Percentiles rank a stretch among this genome's conserved stretches.
phyloP scores from a whole-genome alignment of 148 eudicot species.

The Agrostemma githago region DNA sequence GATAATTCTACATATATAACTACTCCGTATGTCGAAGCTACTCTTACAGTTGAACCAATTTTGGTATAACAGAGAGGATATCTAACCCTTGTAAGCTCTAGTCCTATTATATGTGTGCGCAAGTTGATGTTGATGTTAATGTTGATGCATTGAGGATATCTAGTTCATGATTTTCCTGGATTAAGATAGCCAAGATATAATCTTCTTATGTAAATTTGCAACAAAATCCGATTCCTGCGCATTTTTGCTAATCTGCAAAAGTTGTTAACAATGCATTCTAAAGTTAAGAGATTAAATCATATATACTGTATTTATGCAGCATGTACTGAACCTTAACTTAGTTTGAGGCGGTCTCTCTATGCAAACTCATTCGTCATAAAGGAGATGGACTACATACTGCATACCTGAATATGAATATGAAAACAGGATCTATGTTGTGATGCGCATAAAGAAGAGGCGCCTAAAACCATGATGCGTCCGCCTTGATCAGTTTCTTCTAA shows the following conservation, averaged over 20 bases:
- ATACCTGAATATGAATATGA: conserved; percentile 51
- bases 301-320: neutral
- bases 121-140: neutral
- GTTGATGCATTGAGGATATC: neutral
- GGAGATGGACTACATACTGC: neutral
- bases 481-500: conserved; percentile 23
- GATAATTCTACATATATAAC: neutral
- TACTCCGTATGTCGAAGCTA: neutral
- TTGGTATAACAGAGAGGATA: too few relatives aligned
- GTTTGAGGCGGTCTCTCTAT: neutral
- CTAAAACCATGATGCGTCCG: conserved; percentile 28
- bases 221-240: conserved; percentile 31
- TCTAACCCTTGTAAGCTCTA: too few relatives aligned
- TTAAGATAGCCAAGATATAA: conserved; percentile 29
- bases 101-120: neutral
- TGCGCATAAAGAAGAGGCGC: conserved; percentile 32
- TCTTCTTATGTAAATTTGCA: conserved; percentile 30
- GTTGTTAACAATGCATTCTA: neutral
- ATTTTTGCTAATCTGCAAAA: conserved; percentile 29
- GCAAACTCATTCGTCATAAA: neutral
- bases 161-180: neutral
- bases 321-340: neutral
- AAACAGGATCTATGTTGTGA: conserved; percentile 43
- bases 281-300: neutral
- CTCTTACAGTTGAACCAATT: neutral